phyloP scores from a whole-genome alignment of 1,284 basidiomycete genomes.

The Vanrija sp. region DNA sequence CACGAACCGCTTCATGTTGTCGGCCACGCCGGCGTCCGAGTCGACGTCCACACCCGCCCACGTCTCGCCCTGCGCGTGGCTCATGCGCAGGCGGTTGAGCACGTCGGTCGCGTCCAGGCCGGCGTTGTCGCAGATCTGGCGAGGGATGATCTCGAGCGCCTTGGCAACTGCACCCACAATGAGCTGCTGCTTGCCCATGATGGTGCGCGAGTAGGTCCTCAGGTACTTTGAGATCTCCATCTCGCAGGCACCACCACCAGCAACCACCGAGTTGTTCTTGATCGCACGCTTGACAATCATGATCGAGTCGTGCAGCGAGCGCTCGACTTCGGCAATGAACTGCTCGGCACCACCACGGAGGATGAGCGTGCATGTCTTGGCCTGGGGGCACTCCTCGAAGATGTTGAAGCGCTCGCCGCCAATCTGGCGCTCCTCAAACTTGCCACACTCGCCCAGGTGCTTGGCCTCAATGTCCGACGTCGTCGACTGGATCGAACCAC shows the following conservation, averaged over 20 bases:
- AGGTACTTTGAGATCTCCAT: constrained; percentile 96
- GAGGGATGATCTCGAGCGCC: constrained; percentile 93
- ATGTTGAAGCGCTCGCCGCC: constrained; percentile 97
- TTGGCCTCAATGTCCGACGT: constrained; percentile 86
- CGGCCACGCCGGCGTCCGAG: constrained; percentile 74
- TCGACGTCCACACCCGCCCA: constrained; percentile 98
- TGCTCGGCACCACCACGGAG: constrained; percentile 97
- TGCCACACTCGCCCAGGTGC: constrained; percentile 87
- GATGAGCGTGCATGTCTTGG: constrained; percentile 97
- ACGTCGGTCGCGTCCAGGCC: constrained; percentile 97
- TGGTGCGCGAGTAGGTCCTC: constrained; percentile 82
- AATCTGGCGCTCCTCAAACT: constrained; percentile 92
- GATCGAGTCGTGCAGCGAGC: constrained; percentile 96
- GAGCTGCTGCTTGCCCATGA: constrained; percentile 94
- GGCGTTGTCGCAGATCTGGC: constrained; percentile 98
- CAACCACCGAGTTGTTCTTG: constrained; percentile 92
- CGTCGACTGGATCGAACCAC: constrained; percentile 91
- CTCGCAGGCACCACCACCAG: constrained; percentile 97
- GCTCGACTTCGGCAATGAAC: constrained; percentile 97
- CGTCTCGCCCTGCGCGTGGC: constrained; percentile 76
- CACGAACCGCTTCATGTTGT: constrained; percentile 96
- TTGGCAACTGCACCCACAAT: constrained; percentile 96
- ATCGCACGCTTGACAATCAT: constrained; percentile 99
- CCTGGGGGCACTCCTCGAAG: constrained; percentile 87
- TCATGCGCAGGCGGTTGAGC: constrained; percentile 95